These are phyloP conservation scores for Boletus tylopilopsis DNA, from an alignment of 768 basidiomycete genomes.

Conservation along the genomic window DNA sequence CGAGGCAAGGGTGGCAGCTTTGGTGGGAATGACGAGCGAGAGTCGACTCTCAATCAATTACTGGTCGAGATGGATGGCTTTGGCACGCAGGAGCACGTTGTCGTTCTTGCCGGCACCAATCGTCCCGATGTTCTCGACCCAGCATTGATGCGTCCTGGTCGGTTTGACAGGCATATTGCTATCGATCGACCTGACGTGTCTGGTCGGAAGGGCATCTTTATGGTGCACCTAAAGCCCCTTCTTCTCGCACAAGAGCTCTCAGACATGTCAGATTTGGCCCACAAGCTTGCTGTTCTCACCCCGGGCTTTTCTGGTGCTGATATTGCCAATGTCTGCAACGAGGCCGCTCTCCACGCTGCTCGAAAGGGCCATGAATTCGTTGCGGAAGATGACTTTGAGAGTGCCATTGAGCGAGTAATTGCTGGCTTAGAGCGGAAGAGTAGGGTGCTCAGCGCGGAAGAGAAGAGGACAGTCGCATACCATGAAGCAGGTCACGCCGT, in stretches of 20 bases:
- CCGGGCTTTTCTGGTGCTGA: slow-evolving; percentile 99
- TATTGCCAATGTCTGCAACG: slow-evolving; percentile 98
- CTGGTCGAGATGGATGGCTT: slow-evolving; percentile 99
- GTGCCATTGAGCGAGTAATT: slow-evolving; percentile 96
- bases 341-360: slow-evolving; percentile 93
- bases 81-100: slow-evolving; percentile 94
- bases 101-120: slow-evolving; percentile 96
- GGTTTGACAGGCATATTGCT: slow-evolving; percentile 94
- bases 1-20: slow-evolving; percentile 74
- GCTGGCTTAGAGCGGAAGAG: slow-evolving; percentile 97
- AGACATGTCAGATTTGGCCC: slow-evolving; percentile 60
- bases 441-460: slow-evolving; percentile 85
- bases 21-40: slow-evolving; percentile 96
- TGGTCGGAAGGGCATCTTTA: slow-evolving; percentile 90
- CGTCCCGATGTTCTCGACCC: slow-evolving; percentile 93
- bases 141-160: slow-evolving; percentile 94
- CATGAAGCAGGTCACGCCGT: slow-evolving; percentile 99
- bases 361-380: slow-evolving; percentile 77
- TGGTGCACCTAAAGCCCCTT: slow-evolving; percentile 86
- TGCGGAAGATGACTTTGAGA: slow-evolving; percentile 86
- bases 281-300: slow-evolving; percentile 93
- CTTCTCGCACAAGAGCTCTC: slow-evolving; percentile 55
- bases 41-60: slow-evolving; percentile 95
- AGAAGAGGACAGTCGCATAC: slow-evolving; percentile 98
- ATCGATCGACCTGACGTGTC: slow-evolving; percentile 95